Evolutionary conservation across 768 basidiomycete genomes (phyloP).

Genomic region (Leccinum longicurvipes): DNA sequence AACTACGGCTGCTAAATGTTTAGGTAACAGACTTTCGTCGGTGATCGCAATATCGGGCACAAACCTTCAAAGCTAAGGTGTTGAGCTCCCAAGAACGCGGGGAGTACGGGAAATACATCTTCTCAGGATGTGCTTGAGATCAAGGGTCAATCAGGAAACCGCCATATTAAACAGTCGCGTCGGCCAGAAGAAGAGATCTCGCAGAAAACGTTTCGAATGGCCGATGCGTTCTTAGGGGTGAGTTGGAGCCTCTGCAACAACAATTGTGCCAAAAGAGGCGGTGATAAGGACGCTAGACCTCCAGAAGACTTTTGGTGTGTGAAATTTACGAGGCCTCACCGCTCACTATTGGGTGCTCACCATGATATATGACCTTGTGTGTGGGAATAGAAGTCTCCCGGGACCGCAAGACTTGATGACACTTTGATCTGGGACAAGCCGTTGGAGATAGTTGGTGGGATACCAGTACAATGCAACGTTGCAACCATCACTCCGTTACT

Average conservation of each 20-base stretch:
- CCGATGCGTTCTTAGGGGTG: background rate
- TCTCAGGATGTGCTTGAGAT: background rate
- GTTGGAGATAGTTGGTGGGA: background rate
- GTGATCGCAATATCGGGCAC: background rate
- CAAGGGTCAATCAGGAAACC: background rate
- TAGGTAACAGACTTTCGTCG: background rate
- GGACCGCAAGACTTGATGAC: background rate
- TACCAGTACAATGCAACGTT: background rate
- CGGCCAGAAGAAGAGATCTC: background rate
- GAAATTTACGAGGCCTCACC: background rate
- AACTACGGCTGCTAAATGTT: background rate
- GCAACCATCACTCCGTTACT: background rate
- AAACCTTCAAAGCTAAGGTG: background rate
- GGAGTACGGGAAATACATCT: background rate
- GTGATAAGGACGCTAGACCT: background rate
- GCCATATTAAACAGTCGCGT: background rate
- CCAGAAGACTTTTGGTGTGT: background rate
- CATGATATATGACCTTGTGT: background rate
- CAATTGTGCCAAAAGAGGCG: background rate
- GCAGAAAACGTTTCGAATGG: no score
- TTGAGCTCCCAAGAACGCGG: background rate
- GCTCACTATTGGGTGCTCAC: background rate
- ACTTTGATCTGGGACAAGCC: background rate
- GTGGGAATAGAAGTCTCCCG: background rate
- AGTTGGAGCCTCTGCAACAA: background rate